Evolutionary conservation across 257 asterid species (phyloP).

Genomic region (Buddleja alternifolia): DNA sequence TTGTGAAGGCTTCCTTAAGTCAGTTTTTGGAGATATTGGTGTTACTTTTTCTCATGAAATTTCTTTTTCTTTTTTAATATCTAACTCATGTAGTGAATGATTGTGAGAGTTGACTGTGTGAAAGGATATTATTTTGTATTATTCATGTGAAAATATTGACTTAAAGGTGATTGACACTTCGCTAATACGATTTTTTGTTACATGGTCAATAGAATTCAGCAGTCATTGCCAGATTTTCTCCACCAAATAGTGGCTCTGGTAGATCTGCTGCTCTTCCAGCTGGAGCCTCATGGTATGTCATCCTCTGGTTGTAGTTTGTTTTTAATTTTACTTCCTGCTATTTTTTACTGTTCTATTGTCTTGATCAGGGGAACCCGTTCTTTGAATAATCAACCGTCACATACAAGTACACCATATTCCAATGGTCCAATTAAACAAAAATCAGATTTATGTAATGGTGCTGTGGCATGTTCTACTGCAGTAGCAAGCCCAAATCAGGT

Average conservation of each 20-base stretch:
- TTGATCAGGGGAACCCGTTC: constrained; percentile 81
- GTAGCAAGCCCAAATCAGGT: constrained; percentile 54
- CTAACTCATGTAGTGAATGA: constrained; percentile 15
- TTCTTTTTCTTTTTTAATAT: neutral
- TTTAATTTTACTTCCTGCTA: constrained; percentile 2
- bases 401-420: constrained; percentile 45
- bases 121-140: neutral
- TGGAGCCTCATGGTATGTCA: constrained; percentile 85
- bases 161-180: neutral
- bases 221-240: constrained; percentile 37
- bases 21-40: constrained; percentile 1
- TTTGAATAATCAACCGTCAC: constrained; percentile 47
- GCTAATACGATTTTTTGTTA: constrained; percentile 3
- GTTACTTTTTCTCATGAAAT: constrained; percentile 6
- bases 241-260: constrained; percentile 88
- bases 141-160: neutral
- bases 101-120: neutral
- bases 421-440: constrained; percentile 54
- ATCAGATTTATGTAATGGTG: constrained; percentile 36
- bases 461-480: constrained; percentile 50
- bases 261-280: constrained; percentile 91
- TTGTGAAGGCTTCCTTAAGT: neutral
- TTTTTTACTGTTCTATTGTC: constrained; percentile 29
- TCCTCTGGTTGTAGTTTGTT: constrained; percentile 20
- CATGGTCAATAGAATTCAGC: constrained; percentile 43